Conservation (phyloP, 2,329 filamentous ascomycete genomes). For the Fusarium sambucinum region DNA sequence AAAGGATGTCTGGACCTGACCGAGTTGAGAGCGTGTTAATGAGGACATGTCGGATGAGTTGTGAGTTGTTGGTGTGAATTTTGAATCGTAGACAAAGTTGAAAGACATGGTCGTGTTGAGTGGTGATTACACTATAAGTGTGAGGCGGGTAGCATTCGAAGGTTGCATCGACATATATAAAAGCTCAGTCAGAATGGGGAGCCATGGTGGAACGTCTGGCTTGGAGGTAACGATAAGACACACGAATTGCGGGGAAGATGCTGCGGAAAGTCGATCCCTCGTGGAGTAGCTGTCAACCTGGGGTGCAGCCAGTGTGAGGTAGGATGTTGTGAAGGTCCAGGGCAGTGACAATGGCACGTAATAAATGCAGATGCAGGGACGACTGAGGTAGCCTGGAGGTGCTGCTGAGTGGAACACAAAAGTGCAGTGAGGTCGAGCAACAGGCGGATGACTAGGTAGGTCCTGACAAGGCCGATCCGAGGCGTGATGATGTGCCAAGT, state of each 20-base stretch:
- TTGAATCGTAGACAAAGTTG: conserved; percentile 44
- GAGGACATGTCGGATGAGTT: conserved; percentile 58
- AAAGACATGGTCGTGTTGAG: conserved; percentile 44
- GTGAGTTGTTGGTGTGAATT: conserved; percentile 40
- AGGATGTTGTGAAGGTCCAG: conserved; percentile 34
- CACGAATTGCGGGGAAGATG: conserved; percentile 45
- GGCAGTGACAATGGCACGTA: conserved; percentile 39
- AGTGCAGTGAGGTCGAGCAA: conserved; percentile 31
- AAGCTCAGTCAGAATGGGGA: conserved; percentile 49
- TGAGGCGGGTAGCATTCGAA: conserved; percentile 46
- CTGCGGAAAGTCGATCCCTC: conserved; percentile 47
- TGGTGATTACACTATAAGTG: conserved; percentile 43
- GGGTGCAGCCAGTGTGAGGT: conserved; percentile 43
- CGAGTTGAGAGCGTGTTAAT: conserved; percentile 57
- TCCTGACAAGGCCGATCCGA: conserved; percentile 46
- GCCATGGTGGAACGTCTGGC: conserved; percentile 52
- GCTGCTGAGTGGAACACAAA: conserved; percentile 41
- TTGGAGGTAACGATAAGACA: conserved; percentile 44
- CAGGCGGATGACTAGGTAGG: conserved; percentile 37
- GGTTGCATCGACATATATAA: conserved; percentile 56
- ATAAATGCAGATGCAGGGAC: conserved; percentile 48
- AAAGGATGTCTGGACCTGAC: conserved; percentile 62
- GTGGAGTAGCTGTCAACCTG: conserved; percentile 44
- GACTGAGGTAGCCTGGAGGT: conserved; percentile 34
- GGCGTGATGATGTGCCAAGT: conserved; percentile 47